Base-by-base conservation (phyloP, 2,329 filamentous ascomycete species). In the Chalaropsis ovoidea region DNA sequence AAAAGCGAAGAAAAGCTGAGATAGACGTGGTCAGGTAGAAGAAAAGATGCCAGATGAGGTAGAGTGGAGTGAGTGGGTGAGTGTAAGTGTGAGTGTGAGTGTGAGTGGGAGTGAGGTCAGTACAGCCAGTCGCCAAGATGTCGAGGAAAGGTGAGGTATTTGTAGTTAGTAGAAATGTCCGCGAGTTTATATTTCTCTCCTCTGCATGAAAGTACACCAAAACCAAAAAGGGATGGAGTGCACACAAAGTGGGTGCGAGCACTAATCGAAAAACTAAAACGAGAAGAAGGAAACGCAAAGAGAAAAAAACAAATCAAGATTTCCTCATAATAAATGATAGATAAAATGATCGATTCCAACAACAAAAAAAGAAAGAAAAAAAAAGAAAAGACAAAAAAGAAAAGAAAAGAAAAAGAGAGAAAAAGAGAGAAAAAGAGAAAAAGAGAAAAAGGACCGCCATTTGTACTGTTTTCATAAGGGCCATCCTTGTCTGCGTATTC, bases 101-200 rank as follows among this genome's bases (percentile, higher is more conserved):
- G 35, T 10, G 31, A 35, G 31, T 3, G 35, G 4, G 35, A 39
- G 35, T 47, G 15, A 47, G 43, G 43, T 47, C 15, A 19, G n/a
- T n/a, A 47, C 43, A 47, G 43, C 54, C 17, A 35, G 17, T 10
- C 54, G 24, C 17, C 17, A 58, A 58, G 54, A 35, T 58, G 54
- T 39, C 24, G 54, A 58, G 54, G 54, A 58, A 13, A 58, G 7
- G 15, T 39, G 54, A 39, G 54, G 54, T 58, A 58, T 58, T 58
- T 58, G 54, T 58, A 58, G 54, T 58, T 58, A 15, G 15, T 19
- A 52, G 1, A 39, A 31, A 19, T 22, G 24, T 24, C 22, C 22
- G 22, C 47, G 15, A 24, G 47, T 10, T 27, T 17, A 10, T 17
- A 49, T 52, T 15, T 52, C 10, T 24, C 47, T 52, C 47, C 15